phyloP scores from a whole-genome alignment of 2,329 filamentous ascomycete species.

The Cordyceps tenuipes region DNA sequence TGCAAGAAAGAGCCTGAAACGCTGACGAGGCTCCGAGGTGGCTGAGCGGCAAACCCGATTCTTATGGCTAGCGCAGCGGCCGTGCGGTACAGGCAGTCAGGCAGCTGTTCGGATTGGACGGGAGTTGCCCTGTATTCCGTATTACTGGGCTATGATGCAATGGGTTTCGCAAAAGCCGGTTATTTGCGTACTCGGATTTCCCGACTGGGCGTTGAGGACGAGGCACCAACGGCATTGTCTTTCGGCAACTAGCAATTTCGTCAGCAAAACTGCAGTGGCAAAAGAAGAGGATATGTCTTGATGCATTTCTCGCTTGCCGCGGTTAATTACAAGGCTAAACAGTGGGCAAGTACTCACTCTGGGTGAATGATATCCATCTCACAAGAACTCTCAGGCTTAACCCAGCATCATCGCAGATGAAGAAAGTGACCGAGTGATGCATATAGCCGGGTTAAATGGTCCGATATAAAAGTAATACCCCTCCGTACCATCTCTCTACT shows the following conservation, averaged over 20 bases:
- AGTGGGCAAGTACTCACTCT: no score
- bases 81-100: conserved; percentile 6
- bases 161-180: neutral
- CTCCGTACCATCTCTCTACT: neutral
- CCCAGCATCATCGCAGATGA: neutral
- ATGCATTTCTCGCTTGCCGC: no score
- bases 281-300: neutral
- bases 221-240: no score
- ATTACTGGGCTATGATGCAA: neutral
- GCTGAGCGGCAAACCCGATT: neutral
- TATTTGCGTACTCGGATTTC: neutral
- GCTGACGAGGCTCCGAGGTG: neutral
- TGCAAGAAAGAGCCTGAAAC: neutral
- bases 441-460: neutral
- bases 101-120: neutral
- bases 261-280: neutral
- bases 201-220: neutral
- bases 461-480: neutral
- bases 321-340: no score
- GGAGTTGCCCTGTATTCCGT: neutral
- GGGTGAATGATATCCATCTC: no score
- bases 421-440: neutral
- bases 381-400: no score
- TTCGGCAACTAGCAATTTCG: neutral
- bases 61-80: neutral